phyloP scores from a whole-genome alignment of 495 filamentous ascomycete genomes.

The Pseudotulostoma volvatum region DNA sequence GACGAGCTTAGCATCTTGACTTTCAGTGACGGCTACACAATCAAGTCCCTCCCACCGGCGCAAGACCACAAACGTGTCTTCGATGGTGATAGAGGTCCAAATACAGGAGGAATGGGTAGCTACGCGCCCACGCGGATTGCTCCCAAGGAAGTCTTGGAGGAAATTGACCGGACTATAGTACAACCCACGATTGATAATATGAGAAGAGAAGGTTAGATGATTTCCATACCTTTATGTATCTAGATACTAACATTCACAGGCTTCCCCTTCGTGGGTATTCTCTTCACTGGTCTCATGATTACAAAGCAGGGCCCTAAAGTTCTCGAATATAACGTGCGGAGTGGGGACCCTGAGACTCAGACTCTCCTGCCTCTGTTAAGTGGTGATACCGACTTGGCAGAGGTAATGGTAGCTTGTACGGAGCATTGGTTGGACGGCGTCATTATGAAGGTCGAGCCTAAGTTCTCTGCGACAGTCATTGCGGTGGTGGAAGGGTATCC shows the following conservation, averaged over 20 bases:
- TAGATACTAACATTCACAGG: conserved; percentile 13
- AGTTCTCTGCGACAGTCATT: conserved; percentile 80
- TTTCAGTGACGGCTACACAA: conserved; percentile 79
- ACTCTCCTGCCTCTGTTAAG: conserved; percentile 72
- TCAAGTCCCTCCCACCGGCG: conserved; percentile 72
- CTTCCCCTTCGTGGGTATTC: conserved; percentile 64
- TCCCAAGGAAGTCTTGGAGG: conserved; percentile 51
- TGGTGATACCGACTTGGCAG: conserved; percentile 68
- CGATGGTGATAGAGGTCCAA: conserved; percentile 81
- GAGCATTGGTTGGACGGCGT: conserved; percentile 56
- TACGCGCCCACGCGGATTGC: conserved; percentile 85
- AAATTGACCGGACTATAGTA: conserved; percentile 67
- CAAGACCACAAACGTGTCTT: conserved; percentile 94
- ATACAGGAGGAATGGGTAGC: conserved; percentile 96
- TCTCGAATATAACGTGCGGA: conserved; percentile 93
- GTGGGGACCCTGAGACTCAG: conserved; percentile 93
- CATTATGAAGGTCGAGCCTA: conserved; percentile 45
- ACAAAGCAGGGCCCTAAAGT: conserved; percentile 72
- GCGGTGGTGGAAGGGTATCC: conserved; percentile 90
- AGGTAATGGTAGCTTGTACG: conserved; percentile 79
- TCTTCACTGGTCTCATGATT: conserved; percentile 97
- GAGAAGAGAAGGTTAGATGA: conserved; percentile 46
- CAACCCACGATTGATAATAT: conserved; percentile 84
- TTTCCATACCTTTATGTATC: background rate
- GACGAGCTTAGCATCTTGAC: conserved; percentile 84